Evolutionary conservation across 495 filamentous ascomycete species (phyloP), one percentile per base, ranked within the genome.

Genomic region (Pseudotulostoma volvatum): DNA sequence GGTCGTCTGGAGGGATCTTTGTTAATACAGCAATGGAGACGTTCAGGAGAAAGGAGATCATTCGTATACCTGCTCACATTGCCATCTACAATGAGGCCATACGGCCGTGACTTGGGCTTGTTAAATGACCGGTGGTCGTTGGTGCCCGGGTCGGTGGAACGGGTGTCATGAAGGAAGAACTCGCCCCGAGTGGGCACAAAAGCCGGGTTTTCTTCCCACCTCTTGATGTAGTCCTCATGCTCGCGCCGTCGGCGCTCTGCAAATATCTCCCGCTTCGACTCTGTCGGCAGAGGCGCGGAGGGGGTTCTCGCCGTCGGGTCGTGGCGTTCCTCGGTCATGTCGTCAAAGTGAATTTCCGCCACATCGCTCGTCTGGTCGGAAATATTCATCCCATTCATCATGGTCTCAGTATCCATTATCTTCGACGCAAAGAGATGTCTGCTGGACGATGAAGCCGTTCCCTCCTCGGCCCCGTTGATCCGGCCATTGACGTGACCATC

Each of bases 141-240:
- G 18, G 76, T 68, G 36, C 76, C 77, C 15, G 79, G 68, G 23
- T 79, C 80, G 21, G 73, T 67, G 37, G 82, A 75, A 42, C 87
- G 73, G 47, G 93, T 85, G 54, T 97, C 90, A 57, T 97, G 90
- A 66, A 96, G 77, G 65, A 95, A 97, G 66, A 97, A 97, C 38
- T 77, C 79, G 17, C 90, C 90, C 36, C 92, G 71, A 49, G 92
- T 96, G 38, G 90, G 90, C 23, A 96, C 86, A 56, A 93, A 93
- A 20, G 88, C 77, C 32, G 90, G 90, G 60, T 95, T 84, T 43
- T 81, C 77, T 51, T 88, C 86, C 44, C 82, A 72, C 54, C 80
- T 79, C 61, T 82, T 83, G 54, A 76, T 73, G 56, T 87, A 85
- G 49, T 93, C 84, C 32, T 95, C 88, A 48, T 93, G 81, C 47